Evolutionary conservation across 345 rosid species (phyloP), one percentile per base, ranked within the genome.

Genomic region (Streptanthus diversifolius): DNA sequence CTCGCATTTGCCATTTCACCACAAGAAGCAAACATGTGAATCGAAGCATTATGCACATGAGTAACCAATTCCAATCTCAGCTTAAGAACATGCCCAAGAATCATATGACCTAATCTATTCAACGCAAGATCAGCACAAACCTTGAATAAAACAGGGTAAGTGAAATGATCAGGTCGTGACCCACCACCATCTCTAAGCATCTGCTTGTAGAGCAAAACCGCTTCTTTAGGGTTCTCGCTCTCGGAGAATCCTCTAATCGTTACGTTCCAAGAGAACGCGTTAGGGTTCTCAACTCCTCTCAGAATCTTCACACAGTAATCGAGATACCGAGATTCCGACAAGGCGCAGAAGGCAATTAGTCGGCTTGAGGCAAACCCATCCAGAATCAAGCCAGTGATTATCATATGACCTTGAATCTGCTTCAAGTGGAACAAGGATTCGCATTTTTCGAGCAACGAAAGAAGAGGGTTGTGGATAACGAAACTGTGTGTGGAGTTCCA

Each of bases 361-460:
- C 88, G 85, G 74, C 98, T 87, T 21, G 86, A 77, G 13, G 90
- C 90, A 12, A 86, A 77, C 44, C 80, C 73, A 58, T 91, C 90
- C 1, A 71, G 66, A 27, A 86, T 80, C 22, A 83, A 75, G 47
- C 89, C 91, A 6, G 81, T 81, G 62, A 80, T 27, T 41, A 71
- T 72, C 85, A 87, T 81, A 74, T 82, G 96, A 71, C 96, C 68
- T 74, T 90, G 97, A 49, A 90, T 82, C 78, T 89, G 91, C 79
- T 82, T 89, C 79, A 89, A 29, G 15, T 93, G 93, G 65, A 73
- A 18, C 25, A 87, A 55, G 39, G 85, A 83, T 33, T 77, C 70
- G 87, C 85, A 87, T 37, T 82, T 79, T 55, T 87, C 88, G 39
- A 87, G 86, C 0, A 86, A 39, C 5, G 83, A 82, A 32, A 86